phyloP scores from a whole-genome alignment of 768 basidiomycete species.

The Podaxis carcinomalis region DNA sequence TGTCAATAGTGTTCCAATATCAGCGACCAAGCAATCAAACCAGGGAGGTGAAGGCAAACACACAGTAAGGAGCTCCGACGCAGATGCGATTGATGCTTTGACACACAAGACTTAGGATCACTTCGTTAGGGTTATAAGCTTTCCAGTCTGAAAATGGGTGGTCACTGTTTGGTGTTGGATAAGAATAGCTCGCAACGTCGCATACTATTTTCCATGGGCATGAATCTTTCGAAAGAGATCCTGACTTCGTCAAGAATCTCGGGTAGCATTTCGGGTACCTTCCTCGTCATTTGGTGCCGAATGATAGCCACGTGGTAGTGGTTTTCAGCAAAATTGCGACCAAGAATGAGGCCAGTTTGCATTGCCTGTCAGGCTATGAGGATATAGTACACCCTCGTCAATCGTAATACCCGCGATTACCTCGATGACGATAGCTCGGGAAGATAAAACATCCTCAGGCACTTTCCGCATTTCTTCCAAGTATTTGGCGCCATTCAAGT shows the following conservation, averaged over 20 bases:
- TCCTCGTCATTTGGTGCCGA: constrained; percentile 30
- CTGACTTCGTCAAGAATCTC: constrained; percentile 41
- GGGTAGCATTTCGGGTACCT: constrained; percentile 31
- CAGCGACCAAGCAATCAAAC: not conserved
- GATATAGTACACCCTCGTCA: not conserved
- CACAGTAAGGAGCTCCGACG: constrained; percentile 46
- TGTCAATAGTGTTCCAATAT: constrained; percentile 25
- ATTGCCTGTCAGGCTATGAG: constrained; percentile 15
- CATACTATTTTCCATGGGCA: constrained; percentile 26
- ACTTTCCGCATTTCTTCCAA: constrained; percentile 43
- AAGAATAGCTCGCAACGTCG: not conserved
- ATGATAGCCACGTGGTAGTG: constrained; percentile 30
- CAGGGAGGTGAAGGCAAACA: constrained; percentile 11
- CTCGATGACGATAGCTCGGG: constrained; percentile 21
- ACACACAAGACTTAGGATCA: constrained; percentile 29
- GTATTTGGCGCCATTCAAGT: constrained; percentile 33
- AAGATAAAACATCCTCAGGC: constrained; percentile 40
- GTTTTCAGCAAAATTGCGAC: constrained; percentile 21
- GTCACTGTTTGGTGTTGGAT: not conserved
- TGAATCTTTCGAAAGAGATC: constrained; percentile 32
- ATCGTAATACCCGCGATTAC: constrained; percentile 21
- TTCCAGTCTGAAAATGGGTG: constrained; percentile 32
- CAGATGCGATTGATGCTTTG: constrained; percentile 41
- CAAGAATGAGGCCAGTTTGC: constrained; percentile 14
- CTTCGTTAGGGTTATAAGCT: constrained; percentile 20